Percentiles rank a stretch among this genome's conserved stretches.
Evolutionary conservation across 495 filamentous ascomycete genomes (phyloP).

Genomic region (Penicillium paxilli): DNA sequence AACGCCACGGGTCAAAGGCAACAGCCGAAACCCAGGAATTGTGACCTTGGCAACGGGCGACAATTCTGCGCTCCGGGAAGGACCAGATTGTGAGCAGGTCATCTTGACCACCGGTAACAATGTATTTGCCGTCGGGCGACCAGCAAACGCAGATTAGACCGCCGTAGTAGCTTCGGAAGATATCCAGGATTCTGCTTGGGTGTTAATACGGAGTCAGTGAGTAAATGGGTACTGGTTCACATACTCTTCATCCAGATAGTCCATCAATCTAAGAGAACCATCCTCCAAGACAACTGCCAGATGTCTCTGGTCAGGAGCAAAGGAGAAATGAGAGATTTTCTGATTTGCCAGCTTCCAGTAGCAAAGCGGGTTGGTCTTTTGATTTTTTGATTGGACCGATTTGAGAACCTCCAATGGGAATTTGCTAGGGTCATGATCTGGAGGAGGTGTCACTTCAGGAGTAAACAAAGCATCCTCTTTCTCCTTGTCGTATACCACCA

Average conservation of each 20-base stretch:
- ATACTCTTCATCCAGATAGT: constrained; percentile 88
- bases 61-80: constrained; percentile 74
- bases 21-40: constrained; percentile 93
- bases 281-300: constrained; percentile 94
- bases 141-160: constrained; percentile 91
- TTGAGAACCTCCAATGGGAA: constrained; percentile 67
- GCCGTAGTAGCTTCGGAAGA: constrained; percentile 91
- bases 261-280: constrained; percentile 82
- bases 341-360: constrained; percentile 90
- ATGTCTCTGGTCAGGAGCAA: constrained; percentile 82
- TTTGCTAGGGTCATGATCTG: constrained; percentile 45
- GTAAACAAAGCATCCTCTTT: constrained; percentile 87
- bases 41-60: constrained; percentile 92
- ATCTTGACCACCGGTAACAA: constrained; percentile 93
- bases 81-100: constrained; percentile 95
- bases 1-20: constrained; percentile 94
- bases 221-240: constrained; percentile 24
- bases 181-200: constrained; percentile 65
- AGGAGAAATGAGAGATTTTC: constrained; percentile 83
- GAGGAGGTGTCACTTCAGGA: constrained; percentile 48
- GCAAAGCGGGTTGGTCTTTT: constrained; percentile 88
- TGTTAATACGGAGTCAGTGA: constrained; percentile 11
- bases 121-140: constrained; percentile 96
- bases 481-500: constrained; percentile 97
- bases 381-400: constrained; percentile 87